Conservation (phyloP, 257 asterid species). For the Cruciata laevipes region DNA sequence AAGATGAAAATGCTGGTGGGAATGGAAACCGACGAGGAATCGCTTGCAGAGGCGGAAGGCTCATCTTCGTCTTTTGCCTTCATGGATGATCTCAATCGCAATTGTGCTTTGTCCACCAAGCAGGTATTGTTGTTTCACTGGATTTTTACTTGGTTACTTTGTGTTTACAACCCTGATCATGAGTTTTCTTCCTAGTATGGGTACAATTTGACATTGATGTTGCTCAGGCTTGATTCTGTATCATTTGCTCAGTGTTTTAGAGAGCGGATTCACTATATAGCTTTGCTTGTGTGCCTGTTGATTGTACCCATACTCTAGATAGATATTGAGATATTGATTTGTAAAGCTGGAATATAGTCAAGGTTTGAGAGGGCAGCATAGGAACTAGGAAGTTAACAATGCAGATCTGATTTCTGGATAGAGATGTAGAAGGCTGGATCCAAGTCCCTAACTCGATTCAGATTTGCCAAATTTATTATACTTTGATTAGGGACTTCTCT, state of each 20-base stretch:
- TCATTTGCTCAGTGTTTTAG: neutral
- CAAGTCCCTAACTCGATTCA: neutral
- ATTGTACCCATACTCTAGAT: neutral
- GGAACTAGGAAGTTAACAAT: too few species aligned
- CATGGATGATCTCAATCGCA: constrained; percentile 78
- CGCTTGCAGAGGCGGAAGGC: constrained; percentile 27
- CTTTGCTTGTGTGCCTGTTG: neutral
- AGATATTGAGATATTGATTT: neutral
- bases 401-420: neutral
- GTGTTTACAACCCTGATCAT: neutral
- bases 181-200: neutral
- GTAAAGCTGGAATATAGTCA: neutral
- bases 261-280: neutral
- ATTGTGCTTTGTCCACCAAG: constrained; percentile 80
- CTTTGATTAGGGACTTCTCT: neutral
- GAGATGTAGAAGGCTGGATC: neutral
- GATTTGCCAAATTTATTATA: neutral
- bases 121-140: constrained; percentile 39
- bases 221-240: neutral
- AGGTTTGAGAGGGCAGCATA: neutral
- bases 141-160: neutral
- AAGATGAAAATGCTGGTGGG: constrained; percentile 98
- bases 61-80: constrained; percentile 48
- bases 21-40: constrained; percentile 76
- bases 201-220: neutral